Evolutionary conservation across 2,329 filamentous ascomycete genomes (phyloP), one percentile per base, ranked within the genome.

Genomic region (Zymoseptoria crescenta): DNA sequence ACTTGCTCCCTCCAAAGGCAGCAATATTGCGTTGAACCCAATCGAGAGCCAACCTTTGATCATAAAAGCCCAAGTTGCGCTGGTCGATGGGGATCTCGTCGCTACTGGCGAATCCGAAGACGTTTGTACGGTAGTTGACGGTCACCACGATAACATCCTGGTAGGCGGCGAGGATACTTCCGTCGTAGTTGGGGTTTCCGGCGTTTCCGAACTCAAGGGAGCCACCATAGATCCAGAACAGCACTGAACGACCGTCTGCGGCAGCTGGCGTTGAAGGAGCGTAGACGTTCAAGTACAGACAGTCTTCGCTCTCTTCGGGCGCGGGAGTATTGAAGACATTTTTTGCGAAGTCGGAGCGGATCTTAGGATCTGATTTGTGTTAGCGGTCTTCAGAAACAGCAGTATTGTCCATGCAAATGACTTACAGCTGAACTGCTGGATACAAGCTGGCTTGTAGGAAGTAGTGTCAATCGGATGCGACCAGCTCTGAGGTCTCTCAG

Each of bases 101-200:
- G 59, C 73, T 59, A 59, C 65, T 64, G 64, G 72, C 70, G 65
- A 78, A 78, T 9, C 75, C 75, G 62, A 77, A 77, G n/a, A 60
- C 66, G 49, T 73, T 74, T 0, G 71, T 73, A 3, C 72, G 59
- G 57, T 74, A 74, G 49, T 74, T 73, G 10, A 64, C 55, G 2
- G 68, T 68, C 1, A 74, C 72, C 10, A 74, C 67, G 30, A 74
- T 67, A 6, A 73, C 70, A 62, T 73, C 70, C 50, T 73, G 68
- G 48, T 73, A 68, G 3, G 64, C 63, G 16, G 72, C 72, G 49
- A 74, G 70, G 16, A 52, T 62, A 56, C 68, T 70, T 1, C 72
- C 72, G 52, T 72, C 68, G 56, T 74, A 74, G 10, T 59, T 54
- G 2, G 61, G 60, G 56, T 62, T 69, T 19, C 67, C 68, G 19